Conservation (phyloP, 306 rosid genomes). For the Sicyos edulis region DNA sequence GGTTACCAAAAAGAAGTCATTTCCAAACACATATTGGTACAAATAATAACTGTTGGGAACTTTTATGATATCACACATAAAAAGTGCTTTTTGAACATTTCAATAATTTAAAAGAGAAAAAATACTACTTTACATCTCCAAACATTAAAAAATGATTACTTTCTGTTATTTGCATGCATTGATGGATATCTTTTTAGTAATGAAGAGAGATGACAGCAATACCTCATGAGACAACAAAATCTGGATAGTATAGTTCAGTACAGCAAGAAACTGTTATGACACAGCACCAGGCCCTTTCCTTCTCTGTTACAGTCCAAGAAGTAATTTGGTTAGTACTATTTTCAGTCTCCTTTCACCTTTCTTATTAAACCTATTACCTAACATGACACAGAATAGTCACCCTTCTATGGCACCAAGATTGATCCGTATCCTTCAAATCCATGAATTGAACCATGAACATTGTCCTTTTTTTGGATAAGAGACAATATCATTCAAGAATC, state of each 20-base stretch:
- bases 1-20: constrained; percentile 1
- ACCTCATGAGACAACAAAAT: constrained; percentile 13
- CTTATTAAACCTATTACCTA: background rate
- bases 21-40: constrained; percentile 5
- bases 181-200: background rate
- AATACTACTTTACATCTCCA: constrained; percentile 8
- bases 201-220: background rate
- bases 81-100: background rate
- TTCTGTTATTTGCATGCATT: background rate
- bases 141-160: constrained; percentile 11
- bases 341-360: background rate
- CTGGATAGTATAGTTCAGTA: constrained; percentile 10
- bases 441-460: background rate
- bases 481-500: background rate
- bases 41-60: constrained; percentile 8
- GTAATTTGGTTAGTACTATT: constrained; percentile 12
- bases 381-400: constrained; percentile 4
- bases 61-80: constrained; percentile 6
- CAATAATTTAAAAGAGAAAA: background rate
- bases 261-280: background rate
- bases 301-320: background rate
- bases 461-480: background rate
- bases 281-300: background rate
- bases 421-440: background rate
- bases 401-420: constrained; percentile 11